phyloP scores from a whole-genome alignment of 768 basidiomycete species.

The Termitomyces sp. region DNA sequence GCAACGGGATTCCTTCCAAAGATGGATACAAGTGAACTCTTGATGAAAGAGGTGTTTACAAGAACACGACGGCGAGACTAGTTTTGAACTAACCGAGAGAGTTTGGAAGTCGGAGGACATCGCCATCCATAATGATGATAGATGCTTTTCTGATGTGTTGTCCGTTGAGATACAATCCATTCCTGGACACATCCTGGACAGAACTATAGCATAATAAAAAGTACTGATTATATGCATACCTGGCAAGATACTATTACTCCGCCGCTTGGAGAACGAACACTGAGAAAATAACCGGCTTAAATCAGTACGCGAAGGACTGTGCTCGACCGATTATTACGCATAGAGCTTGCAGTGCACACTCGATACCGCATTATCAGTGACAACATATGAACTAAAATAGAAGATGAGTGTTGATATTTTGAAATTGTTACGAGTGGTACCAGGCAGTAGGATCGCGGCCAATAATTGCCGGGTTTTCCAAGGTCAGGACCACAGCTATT shows the following conservation, averaged over 20 bases:
- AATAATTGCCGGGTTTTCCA: constrained; percentile 60
- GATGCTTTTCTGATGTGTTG: constrained; percentile 61
- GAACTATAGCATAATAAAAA: background rate
- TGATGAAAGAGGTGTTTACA: background rate
- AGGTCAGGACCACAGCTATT: constrained; percentile 56
- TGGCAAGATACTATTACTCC: constrained; percentile 77
- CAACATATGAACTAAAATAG: constrained; percentile 54
- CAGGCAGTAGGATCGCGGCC: constrained; percentile 69
- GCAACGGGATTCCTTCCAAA: constrained; percentile 46
- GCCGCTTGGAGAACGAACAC: constrained; percentile 64
- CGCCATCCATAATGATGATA: constrained; percentile 74
- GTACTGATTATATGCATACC: constrained; percentile 28
- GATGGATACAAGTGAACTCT: constrained; percentile 67
- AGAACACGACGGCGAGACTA: background rate
- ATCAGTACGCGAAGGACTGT: background rate
- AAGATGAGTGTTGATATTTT: background rate
- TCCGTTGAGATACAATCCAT: constrained; percentile 68
- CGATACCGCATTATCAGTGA: constrained; percentile 59
- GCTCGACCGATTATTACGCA: constrained; percentile 45
- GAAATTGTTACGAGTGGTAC: constrained; percentile 26
- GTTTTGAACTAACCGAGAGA: constrained; percentile 42
- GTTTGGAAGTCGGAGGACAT: constrained; percentile 60
- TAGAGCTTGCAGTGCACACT: constrained; percentile 73
- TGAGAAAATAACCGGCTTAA: constrained; percentile 19
- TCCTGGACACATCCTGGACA: constrained; percentile 61